Conservation (phyloP, 2,329 filamentous ascomycete genomes). For the Venturia nashicola region DNA sequence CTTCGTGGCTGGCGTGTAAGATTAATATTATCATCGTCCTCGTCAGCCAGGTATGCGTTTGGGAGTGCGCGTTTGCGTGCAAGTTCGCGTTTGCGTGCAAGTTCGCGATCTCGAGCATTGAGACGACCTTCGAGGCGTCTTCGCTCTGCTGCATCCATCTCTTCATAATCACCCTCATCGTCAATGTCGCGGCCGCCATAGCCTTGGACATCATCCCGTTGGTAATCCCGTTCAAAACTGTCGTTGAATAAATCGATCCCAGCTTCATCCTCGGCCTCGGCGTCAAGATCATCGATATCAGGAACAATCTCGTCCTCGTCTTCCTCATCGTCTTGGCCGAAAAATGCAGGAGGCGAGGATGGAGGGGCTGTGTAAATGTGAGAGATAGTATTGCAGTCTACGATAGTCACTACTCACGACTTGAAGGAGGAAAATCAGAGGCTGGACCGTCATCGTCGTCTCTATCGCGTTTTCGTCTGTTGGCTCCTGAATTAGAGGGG, state of each 20-base stretch:
- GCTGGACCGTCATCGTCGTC: constrained; percentile 49
- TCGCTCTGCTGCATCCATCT: constrained; percentile 53
- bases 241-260: constrained; percentile 62
- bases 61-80: constrained; percentile 55
- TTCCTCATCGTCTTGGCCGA: constrained; percentile 48
- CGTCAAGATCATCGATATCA: constrained; percentile 55
- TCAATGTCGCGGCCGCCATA: constrained; percentile 66
- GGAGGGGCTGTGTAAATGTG: constrained; percentile 32
- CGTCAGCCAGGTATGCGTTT: constrained; percentile 67
- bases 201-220: constrained; percentile 36
- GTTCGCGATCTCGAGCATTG: constrained; percentile 60
- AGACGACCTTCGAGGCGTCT: constrained; percentile 61
- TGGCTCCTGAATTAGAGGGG: constrained; percentile 22
- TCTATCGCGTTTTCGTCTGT: constrained; percentile 50
- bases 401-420: constrained; percentile 36
- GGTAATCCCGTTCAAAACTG: constrained; percentile 53
- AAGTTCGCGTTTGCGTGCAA: constrained; percentile 55
- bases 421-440: constrained; percentile 46
- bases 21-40: constrained; percentile 74
- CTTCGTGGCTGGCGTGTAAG: constrained; percentile 75
- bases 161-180: constrained; percentile 63
- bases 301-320: constrained; percentile 56
- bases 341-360: constrained; percentile 48
- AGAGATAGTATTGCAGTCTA: not conserved
- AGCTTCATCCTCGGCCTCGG: constrained; percentile 57